A percentile compares a stretch with the other conserved stretches of the same genome.
phyloP scores from a whole-genome alignment of 352 stramenopile genomes.

The Phytophthora boehmeriae region DNA sequence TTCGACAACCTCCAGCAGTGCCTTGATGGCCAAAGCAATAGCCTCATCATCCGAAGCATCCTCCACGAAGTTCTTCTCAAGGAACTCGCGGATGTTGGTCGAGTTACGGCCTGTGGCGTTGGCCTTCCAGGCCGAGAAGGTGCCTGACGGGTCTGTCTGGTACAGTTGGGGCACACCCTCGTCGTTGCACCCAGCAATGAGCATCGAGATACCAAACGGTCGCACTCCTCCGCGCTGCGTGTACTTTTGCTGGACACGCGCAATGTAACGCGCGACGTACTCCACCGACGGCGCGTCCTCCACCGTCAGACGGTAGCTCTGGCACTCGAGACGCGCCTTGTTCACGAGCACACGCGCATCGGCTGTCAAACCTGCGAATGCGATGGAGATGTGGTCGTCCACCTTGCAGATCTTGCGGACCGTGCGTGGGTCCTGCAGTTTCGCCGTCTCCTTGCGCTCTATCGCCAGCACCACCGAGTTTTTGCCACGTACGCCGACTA shows the following conservation, averaged over 20 bases:
- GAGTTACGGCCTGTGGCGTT: slow-evolving; percentile 98
- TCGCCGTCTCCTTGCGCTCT: slow-evolving; percentile 89
- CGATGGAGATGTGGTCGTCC: slow-evolving; percentile 98
- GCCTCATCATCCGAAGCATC: slow-evolving; percentile 92
- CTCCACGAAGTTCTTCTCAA: slow-evolving; percentile 98
- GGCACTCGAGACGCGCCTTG: slow-evolving; percentile 96
- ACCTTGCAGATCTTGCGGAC: slow-evolving; percentile 99
- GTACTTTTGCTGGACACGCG: slow-evolving; percentile 97
- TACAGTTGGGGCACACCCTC: slow-evolving; percentile 95
- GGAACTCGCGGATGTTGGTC: slow-evolving; percentile 98
- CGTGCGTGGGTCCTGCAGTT: slow-evolving; percentile 97
- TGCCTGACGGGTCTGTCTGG: slow-evolving; percentile 98
- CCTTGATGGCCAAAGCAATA: slow-evolving; percentile 94
- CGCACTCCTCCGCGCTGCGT: slow-evolving; percentile 98
- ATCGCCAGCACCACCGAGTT: slow-evolving; percentile 95
- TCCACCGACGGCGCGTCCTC: slow-evolving; percentile 95
- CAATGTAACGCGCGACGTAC: slow-evolving; percentile 98
- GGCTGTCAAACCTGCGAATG: slow-evolving; percentile 98
- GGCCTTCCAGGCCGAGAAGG: slow-evolving; percentile 98
- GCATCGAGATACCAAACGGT: slow-evolving; percentile 98
- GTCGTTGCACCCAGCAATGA: slow-evolving; percentile 95
- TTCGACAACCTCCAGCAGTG: slow-evolving; percentile 98
- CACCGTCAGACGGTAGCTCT: slow-evolving; percentile 98
- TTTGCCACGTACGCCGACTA: slow-evolving; percentile 97
- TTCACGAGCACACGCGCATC: slow-evolving; percentile 98